These are phyloP conservation scores for Brassica nigra DNA, from an alignment of 345 rosid genomes.

Conservation along the genomic window DNA sequence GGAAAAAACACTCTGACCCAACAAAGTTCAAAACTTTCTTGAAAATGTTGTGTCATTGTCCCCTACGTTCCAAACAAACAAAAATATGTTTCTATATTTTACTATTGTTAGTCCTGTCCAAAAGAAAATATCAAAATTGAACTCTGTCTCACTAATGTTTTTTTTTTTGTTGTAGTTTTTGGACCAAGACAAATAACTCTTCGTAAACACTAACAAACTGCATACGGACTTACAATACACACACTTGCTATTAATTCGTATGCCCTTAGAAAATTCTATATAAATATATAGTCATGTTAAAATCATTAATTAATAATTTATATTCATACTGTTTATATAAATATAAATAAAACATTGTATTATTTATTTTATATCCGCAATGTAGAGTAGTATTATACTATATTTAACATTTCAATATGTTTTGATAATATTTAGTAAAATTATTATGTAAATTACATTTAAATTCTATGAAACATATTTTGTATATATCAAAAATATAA, in stretches of 20 bases:
- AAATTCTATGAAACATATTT: too few relatives aligned
- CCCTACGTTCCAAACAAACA: conserved; percentile 18
- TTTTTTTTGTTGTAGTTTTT: background rate
- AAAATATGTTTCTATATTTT: background rate
- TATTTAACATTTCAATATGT: too few relatives aligned
- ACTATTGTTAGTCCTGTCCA: background rate
- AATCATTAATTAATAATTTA: too few relatives aligned
- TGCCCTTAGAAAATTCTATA: too few relatives aligned
- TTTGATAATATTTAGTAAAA: too few relatives aligned
- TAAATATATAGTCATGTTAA: too few relatives aligned
- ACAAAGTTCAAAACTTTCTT: conserved; percentile 11
- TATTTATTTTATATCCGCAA: too few relatives aligned
- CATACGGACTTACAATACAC: background rate
- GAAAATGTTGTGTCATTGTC: conserved; percentile 10
- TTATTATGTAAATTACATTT: too few relatives aligned
- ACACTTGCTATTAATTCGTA: background rate
- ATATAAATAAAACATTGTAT: too few relatives aligned
- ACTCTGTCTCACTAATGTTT: conserved; percentile 7
- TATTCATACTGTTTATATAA: too few relatives aligned
- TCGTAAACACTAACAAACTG: background rate
- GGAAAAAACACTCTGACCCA: conserved; percentile 1
- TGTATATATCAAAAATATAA: too few relatives aligned
- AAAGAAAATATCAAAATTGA: background rate
- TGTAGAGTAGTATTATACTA: too few relatives aligned
- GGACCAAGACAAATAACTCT: background rate